These are phyloP conservation scores for Pyrrhoderma lamaoense DNA, from an alignment of 1,284 basidiomycete species.

Conservation along the genomic window DNA sequence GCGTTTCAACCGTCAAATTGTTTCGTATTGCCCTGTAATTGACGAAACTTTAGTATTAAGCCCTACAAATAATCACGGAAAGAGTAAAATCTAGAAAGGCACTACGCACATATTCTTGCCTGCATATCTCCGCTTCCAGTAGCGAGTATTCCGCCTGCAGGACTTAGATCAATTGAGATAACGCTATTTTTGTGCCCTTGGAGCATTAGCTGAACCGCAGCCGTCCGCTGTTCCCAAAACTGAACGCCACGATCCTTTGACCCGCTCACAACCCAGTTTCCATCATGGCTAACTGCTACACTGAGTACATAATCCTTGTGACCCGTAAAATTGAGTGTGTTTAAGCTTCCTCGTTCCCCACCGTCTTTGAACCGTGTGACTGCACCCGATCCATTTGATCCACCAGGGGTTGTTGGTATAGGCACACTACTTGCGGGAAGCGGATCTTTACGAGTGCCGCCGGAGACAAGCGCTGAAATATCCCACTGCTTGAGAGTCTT, in stretches of 20 bases:
- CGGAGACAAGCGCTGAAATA: conserved; percentile 40
- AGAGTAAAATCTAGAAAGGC: neutral
- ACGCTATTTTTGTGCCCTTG: conserved; percentile 93
- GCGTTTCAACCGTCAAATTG: neutral
- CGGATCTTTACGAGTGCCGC: conserved; percentile 10
- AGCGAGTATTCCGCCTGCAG: conserved; percentile 67
- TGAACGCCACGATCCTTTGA: conserved; percentile 88
- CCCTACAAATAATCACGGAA: neutral
- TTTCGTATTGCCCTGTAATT: neutral
- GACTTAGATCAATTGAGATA: conserved; percentile 79
- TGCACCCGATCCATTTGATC: neutral
- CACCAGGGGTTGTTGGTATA: conserved; percentile 3
- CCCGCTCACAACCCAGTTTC: conserved; percentile 83
- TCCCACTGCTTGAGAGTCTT: conserved; percentile 89
- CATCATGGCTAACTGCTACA: conserved; percentile 78
- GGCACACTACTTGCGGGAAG: conserved; percentile 1
- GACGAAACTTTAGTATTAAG: too few species aligned
- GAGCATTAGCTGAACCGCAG: conserved; percentile 74
- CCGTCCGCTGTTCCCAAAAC: conserved; percentile 78
- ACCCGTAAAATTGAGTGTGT: conserved; percentile 74
- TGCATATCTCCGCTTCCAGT: conserved; percentile 86
- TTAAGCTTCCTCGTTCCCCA: conserved; percentile 38
- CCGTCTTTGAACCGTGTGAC: conserved; percentile 23
- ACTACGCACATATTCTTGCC: conserved; percentile 62
- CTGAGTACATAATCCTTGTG: conserved; percentile 84